Percentiles rank a stretch among this genome's conserved stretches.
These are phyloP conservation scores for Henckelia pumila DNA, from an alignment of 257 asterid genomes.

Conservation along the genomic window DNA sequence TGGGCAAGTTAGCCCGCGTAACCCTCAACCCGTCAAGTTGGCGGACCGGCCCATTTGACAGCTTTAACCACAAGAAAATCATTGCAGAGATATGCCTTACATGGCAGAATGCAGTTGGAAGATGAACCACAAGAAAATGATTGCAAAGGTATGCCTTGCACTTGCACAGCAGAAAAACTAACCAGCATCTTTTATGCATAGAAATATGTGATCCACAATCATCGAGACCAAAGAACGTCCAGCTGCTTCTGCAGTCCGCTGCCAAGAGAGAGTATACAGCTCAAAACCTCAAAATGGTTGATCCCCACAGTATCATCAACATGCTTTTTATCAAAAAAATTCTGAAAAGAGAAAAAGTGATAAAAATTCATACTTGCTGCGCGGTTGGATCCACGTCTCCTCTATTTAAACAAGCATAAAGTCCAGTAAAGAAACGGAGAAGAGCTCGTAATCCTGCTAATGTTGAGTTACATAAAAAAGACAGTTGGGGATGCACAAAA, in stretches of 20 bases:
- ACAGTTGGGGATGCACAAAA: conserved; percentile 21
- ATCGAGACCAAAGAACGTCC: conserved; percentile 88
- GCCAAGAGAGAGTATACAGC: conserved; percentile 40
- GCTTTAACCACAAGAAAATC: too few relatives aligned
- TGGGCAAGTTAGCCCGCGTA: too few relatives aligned
- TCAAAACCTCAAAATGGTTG: conserved; percentile 23
- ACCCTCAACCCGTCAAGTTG: too few relatives aligned
- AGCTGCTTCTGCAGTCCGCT: conserved; percentile 90
- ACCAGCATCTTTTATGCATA: conserved; percentile 95
- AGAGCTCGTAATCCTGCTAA: conserved; percentile 89
- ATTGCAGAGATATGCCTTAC: too few relatives aligned
- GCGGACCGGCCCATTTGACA: too few relatives aligned
- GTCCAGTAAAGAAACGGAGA: conserved; percentile 93
- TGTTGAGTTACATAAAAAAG: conserved; percentile 23
- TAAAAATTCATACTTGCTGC: conserved; percentile 48
- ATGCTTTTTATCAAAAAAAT: conserved; percentile 17
- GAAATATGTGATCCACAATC: conserved; percentile 88
- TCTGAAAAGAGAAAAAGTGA: conserved; percentile 25
- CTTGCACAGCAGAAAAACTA: conserved; percentile 32
- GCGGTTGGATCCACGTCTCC: conserved; percentile 84
- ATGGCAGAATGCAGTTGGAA: too few relatives aligned
- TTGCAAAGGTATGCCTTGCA: conserved; percentile 12
- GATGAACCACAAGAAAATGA: conserved; percentile 12
- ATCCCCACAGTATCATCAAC: conserved; percentile 21
- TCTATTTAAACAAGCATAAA: conserved; percentile 87